These are phyloP conservation scores for Cryptococcus hybrid DNA, from an alignment of 1,284 basidiomycete species.

Conservation along the genomic window DNA sequence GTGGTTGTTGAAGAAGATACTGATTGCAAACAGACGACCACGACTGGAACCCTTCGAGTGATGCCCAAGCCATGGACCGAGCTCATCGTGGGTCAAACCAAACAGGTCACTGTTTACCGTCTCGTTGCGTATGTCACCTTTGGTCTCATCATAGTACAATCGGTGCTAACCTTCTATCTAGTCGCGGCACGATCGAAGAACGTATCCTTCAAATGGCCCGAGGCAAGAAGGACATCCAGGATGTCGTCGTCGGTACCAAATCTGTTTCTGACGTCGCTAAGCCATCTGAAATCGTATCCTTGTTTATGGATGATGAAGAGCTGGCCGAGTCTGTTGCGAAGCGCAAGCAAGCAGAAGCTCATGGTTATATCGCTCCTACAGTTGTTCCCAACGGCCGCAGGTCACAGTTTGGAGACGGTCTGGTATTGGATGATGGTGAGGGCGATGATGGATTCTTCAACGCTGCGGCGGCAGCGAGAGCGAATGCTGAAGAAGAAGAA, in stretches of 20 bases:
- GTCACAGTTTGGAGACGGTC: conserved; percentile 37
- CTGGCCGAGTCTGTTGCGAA: conserved; percentile 49
- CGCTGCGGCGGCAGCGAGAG: conserved; percentile 12
- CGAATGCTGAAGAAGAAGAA: conserved; percentile 34
- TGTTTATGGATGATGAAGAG: conserved; percentile 88
- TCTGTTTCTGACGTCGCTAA: conserved; percentile 88
- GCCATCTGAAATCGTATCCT: conserved; percentile 94
- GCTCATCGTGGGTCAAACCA: conserved; percentile 99
- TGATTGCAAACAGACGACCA: conserved; percentile 68
- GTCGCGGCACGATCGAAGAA: conserved; percentile 96
- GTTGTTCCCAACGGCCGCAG: conserved; percentile 3
- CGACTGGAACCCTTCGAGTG: conserved; percentile 99
- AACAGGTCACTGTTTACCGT: conserved; percentile 98
- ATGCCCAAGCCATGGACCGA: conserved; percentile 99
- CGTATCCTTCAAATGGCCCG: conserved; percentile 93
- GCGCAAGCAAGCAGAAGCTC: conserved; percentile 49
- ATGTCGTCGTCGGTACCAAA: conserved; percentile 98
- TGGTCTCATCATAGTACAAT: background rate
- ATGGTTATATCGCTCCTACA: conserved; percentile 36
- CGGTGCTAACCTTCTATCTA: conserved; percentile 39
- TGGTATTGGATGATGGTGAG: conserved; percentile 28
- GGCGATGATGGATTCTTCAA: conserved; percentile 47
- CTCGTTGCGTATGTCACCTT: conserved; percentile 59
- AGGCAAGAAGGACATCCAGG: conserved; percentile 97
- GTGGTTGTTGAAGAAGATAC: conserved; percentile 7